Base-by-base conservation (phyloP, 2,329 filamentous ascomycete genomes). In the Fusarium miscanthi region DNA sequence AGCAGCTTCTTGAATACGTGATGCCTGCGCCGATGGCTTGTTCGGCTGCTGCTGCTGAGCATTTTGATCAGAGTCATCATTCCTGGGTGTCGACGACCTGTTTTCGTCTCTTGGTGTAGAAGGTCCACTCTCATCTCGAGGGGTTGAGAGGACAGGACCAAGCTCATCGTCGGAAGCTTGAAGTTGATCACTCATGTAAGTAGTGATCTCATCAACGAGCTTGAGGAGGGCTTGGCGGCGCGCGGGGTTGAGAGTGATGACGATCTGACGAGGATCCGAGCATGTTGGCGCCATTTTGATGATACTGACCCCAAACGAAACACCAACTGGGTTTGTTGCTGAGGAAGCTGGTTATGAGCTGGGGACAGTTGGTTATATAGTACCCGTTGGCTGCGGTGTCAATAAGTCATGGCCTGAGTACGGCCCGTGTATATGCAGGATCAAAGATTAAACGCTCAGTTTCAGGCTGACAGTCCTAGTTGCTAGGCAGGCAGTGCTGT, bases 171-270 rank as follows among this genome's bases (percentile, higher is more conserved):
- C 66, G 5, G 78, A 78, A 11, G 84, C 78, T 65, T 88, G 82
- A 19, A 90, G 77, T 69, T 88, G 84, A 5, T 83, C 82, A 48
- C 85, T 84, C 86, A 90, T 89, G 66, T 85, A 85, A n/a, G 78
- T 77, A n/a, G 82, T 84, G 76, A 89, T 87, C 42, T 88, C 85
- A 51, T 82, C 79, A 30, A 88, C 81, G 25, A 90, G 84, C 52
- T 80, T 80, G 62, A 87, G 84, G 37, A 89, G 83, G 5, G 85
- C 87, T 69, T 83, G 84, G 51, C 88, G 86, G 48, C 85, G 83
- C 33, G 85, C 84, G 33, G 83, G 82, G 71, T 89, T 87, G 43
- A 90, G 82, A 31, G 87, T 83, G 59, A 90, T 85, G 79, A 87
- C 84, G 59, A 89, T 79, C 73, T 88, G 87, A 65, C 87, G 85